A percentile compares a stretch with the other conserved stretches of the same genome.
Conservation (phyloP, 768 basidiomycete species). For the Suillus weaverae region DNA sequence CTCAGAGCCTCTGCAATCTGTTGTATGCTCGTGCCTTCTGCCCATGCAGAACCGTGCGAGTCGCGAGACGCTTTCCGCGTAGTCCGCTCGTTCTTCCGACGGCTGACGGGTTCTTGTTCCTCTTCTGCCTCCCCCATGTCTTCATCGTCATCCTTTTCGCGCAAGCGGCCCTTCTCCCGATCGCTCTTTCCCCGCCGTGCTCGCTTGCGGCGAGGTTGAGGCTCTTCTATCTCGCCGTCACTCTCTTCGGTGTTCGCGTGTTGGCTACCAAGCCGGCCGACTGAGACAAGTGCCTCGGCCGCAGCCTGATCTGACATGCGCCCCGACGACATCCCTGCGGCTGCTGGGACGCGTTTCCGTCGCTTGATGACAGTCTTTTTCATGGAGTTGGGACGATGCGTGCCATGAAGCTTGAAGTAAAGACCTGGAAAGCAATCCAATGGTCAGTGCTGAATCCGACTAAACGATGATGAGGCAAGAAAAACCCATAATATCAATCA, state of each 20-base stretch:
- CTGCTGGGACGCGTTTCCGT: conserved; percentile 94
- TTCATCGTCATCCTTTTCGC: conserved; percentile 46
- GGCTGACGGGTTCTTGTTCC: conserved; percentile 16
- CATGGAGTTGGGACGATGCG: conserved; percentile 96
- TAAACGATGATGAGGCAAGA: conserved; percentile 8
- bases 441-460: conserved; percentile 15
- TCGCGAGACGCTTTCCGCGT: conserved; percentile 36
- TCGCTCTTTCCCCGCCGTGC: conserved; percentile 41
- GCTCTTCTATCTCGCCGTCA: conserved; percentile 42
- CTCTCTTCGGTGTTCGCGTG: conserved; percentile 42
- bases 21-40: conserved; percentile 37
- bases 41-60: conserved; percentile 33
- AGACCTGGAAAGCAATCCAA: conserved; percentile 58
- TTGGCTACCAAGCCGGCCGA: conserved; percentile 54
- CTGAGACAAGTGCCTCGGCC: conserved; percentile 84
- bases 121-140: conserved; percentile 48
- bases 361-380: conserved; percentile 99
- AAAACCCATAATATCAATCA: not conserved
- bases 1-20: conserved; percentile 33
- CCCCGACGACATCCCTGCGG: conserved; percentile 45
- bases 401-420: conserved; percentile 98
- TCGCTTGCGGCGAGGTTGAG: conserved; percentile 61
- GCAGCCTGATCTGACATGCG: conserved; percentile 83
- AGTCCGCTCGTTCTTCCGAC: conserved; percentile 35
- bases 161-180: conserved; percentile 37